Percentiles rank a stretch among this genome's conserved stretches.
phyloP scores from a whole-genome alignment of 805 yeast genomes.

The Kuraishia piskuri region DNA sequence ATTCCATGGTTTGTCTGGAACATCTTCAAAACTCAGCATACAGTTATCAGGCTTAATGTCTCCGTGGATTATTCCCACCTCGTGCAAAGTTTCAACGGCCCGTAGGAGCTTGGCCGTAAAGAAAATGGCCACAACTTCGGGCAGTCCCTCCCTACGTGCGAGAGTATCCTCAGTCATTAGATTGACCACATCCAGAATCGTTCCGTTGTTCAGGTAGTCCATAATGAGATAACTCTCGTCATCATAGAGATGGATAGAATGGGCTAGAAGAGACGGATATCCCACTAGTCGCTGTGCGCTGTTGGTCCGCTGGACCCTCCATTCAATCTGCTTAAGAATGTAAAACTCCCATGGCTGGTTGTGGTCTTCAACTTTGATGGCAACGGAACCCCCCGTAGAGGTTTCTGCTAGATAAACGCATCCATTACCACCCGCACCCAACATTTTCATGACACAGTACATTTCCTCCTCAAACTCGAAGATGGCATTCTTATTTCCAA shows the following conservation, averaged over 20 bases:
- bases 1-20: constrained; percentile 7
- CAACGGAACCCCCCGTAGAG: constrained; percentile 44
- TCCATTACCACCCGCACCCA: constrained; percentile 82
- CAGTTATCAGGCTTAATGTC: constrained; percentile 84
- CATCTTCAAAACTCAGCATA: constrained; percentile 49
- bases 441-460: constrained; percentile 39
- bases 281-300: neutral
- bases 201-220: constrained; percentile 63
- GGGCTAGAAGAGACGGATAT: constrained; percentile 18
- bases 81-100: constrained; percentile 54
- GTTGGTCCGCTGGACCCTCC: constrained; percentile 19
- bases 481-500: constrained; percentile 29
- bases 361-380: constrained; percentile 65
- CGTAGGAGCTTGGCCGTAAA: constrained; percentile 57
- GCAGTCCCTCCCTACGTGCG: constrained; percentile 38
- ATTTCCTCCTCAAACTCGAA: constrained; percentile 34
- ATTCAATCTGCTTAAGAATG: constrained; percentile 50
- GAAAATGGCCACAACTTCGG: constrained; percentile 56
- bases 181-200: constrained; percentile 62
- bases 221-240: constrained; percentile 66
- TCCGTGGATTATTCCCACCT: constrained; percentile 66
- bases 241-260: constrained; percentile 41
- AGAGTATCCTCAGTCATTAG: constrained; percentile 33
- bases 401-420: constrained; percentile 65
- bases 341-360: constrained; percentile 77